These are phyloP conservation scores for Termitomyces sp. DNA, from an alignment of 1,284 basidiomycete species.

Conservation along the genomic window DNA sequence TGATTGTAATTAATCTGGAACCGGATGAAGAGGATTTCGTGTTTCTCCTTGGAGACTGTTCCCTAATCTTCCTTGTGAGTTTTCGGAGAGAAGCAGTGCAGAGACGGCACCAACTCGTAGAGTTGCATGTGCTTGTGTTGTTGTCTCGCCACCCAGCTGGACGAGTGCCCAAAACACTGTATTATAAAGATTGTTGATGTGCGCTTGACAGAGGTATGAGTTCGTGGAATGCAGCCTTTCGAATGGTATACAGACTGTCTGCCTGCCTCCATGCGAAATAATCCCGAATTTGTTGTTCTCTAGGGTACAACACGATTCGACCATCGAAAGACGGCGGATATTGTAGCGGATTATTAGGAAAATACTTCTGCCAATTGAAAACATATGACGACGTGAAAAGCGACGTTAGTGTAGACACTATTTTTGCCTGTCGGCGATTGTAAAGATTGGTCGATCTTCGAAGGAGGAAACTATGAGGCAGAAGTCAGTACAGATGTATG, in stretches of 20 bases:
- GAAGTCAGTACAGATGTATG: slow-evolving; percentile 2
- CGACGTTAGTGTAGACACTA: slow-evolving; percentile 85
- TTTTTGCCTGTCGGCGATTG: slow-evolving; percentile 85
- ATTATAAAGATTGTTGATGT: slow-evolving; percentile 98
- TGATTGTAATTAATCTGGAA: slow-evolving; percentile 90
- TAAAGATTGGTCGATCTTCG: slow-evolving; percentile 74
- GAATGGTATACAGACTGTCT: slow-evolving; percentile 65
- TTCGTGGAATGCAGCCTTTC: slow-evolving; percentile 5
- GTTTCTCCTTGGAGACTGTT: slow-evolving; percentile 83
- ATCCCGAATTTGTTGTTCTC: slow-evolving; percentile 69
- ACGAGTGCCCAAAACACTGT: slow-evolving; percentile 95
- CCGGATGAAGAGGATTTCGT: slow-evolving; percentile 82
- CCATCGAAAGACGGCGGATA: slow-evolving; percentile 94
- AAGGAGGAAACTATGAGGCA: slow-evolving; percentile 71
- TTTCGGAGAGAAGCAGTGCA: slow-evolving; percentile 5
- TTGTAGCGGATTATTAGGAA: slow-evolving; percentile 64
- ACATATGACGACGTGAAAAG: slow-evolving; percentile 93
- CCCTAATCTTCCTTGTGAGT: slow-evolving; percentile 45
- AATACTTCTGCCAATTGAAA: slow-evolving; percentile 78
- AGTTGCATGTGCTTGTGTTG: slow-evolving; percentile 78
- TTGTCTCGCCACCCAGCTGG: slow-evolving; percentile 69
- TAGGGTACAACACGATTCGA: slow-evolving; percentile 83
- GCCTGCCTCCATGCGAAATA: slow-evolving; percentile 97
- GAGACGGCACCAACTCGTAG: slow-evolving; percentile 49
- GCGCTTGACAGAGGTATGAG: slow-evolving; percentile 53